Evolutionary conservation across 78 protist species (phyloP).

Genomic region (Dictyostelium brefeldianum): DNA sequence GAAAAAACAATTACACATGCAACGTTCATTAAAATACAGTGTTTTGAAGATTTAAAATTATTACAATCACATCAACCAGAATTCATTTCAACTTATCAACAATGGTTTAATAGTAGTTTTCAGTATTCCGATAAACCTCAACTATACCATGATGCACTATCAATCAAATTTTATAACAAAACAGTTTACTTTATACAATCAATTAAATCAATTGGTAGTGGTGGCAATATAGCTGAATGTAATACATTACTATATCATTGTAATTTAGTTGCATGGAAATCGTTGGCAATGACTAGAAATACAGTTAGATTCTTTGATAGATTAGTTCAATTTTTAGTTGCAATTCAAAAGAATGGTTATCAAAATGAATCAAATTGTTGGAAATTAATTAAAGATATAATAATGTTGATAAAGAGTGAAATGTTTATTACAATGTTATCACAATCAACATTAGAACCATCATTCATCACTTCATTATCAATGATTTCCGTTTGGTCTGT

Average conservation of each 20-base stretch:
- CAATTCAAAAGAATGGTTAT: constrained; percentile 30
- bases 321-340: not conserved
- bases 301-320: constrained; percentile 25
- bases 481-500: constrained; percentile 15
- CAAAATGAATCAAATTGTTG: constrained; percentile 21
- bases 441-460: not conserved
- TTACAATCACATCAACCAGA: not conserved
- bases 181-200: not conserved
- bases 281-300: not conserved
- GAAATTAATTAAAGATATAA: constrained; percentile 20
- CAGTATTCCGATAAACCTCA: constrained; percentile 17
- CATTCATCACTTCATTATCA: constrained; percentile 14
- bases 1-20: constrained; percentile 25
- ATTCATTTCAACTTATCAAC: not conserved
- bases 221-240: not conserved
- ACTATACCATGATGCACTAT: constrained; percentile 31
- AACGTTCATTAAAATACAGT: constrained; percentile 16
- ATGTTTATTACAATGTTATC: not conserved
- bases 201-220: not conserved
- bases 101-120: constrained; percentile 36
- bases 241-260: constrained; percentile 3
- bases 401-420: not conserved
- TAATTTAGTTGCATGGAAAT: constrained; percentile 25
- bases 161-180: constrained; percentile 27
- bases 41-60: constrained; percentile 26